phyloP scores from a whole-genome alignment of 192 early-diverging fungal genomes.

The Coemansia guatemalensis region DNA sequence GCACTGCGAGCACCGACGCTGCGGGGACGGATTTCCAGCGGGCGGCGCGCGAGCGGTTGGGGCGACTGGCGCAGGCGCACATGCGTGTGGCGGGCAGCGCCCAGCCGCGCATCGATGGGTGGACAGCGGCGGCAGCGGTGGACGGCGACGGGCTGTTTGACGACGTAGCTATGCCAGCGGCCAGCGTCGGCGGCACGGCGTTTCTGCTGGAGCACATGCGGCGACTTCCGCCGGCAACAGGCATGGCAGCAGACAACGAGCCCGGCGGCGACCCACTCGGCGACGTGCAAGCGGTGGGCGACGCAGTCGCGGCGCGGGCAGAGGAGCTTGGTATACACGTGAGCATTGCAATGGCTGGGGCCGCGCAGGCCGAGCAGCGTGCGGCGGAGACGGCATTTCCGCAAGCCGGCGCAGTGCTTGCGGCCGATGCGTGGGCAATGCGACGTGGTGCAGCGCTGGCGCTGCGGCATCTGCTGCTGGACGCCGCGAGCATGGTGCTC shows the following conservation, averaged over 20 bases:
- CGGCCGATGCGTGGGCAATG: slow-evolving; percentile 21
- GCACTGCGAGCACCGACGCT: slow-evolving; percentile 2
- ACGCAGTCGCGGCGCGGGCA: slow-evolving; percentile 38
- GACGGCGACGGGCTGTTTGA: slow-evolving; percentile 14
- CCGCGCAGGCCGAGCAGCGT: neutral
- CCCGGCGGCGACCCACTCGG: slow-evolving; percentile 10
- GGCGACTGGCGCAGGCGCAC: slow-evolving; percentile 31
- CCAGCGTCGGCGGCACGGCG: slow-evolving; percentile 22
- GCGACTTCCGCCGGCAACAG: neutral
- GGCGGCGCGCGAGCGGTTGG: slow-evolving; percentile 32
- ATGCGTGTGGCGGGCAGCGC: slow-evolving; percentile 11
- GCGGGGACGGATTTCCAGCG: neutral
- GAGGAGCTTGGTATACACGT: slow-evolving; percentile 24
- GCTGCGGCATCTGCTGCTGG: slow-evolving; percentile 26
- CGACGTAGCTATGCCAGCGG: slow-evolving; percentile 21
- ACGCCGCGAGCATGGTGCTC: slow-evolving; percentile 23
- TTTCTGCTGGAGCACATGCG: slow-evolving; percentile 25
- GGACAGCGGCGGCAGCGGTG: slow-evolving; percentile 1
- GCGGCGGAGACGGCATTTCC: slow-evolving; percentile 7
- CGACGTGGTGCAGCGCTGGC: slow-evolving; percentile 10
- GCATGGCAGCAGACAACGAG: neutral
- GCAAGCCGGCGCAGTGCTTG: slow-evolving; percentile 7
- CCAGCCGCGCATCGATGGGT: neutral
- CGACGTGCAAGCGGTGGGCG: slow-evolving; percentile 35
- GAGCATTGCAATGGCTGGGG: slow-evolving; percentile 23